phyloP scores from a whole-genome alignment of 306 rosid species.

The Astragalus membranaceus region DNA sequence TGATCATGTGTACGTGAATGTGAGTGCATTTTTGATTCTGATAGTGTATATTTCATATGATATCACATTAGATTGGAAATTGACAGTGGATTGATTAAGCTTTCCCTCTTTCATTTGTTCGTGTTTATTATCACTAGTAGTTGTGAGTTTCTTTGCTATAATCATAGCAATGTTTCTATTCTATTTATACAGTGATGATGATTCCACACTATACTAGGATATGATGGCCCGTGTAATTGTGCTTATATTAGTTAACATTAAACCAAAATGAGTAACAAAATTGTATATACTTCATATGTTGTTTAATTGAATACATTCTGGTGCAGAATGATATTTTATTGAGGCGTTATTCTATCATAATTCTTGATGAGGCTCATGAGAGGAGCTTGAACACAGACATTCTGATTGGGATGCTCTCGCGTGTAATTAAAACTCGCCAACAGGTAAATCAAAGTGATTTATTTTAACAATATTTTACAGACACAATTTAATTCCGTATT shows the following conservation, averaged over 20 bases:
- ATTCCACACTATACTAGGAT: not conserved
- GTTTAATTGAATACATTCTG: conserved; percentile 15
- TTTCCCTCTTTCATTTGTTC: not conserved
- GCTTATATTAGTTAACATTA: not conserved
- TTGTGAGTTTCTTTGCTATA: not conserved
- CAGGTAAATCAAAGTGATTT: conserved; percentile 40
- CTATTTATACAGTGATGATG: not conserved
- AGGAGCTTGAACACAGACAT: conserved; percentile 97
- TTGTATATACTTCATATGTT: conserved; percentile 1
- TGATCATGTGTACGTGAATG: not conserved
- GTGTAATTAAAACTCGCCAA: conserved; percentile 54
- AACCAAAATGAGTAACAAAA: not conserved
- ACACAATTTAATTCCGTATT: not conserved
- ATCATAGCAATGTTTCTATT: not conserved
- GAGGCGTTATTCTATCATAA: conserved; percentile 69
- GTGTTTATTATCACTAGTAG: conserved; percentile 3
- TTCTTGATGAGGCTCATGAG: conserved; percentile 96
- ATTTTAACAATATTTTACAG: not conserved
- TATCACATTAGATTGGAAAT: conserved; percentile 1
- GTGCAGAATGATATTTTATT: conserved; percentile 73
- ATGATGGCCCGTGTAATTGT: not conserved
- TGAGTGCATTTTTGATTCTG: not conserved
- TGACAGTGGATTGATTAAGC: not conserved
- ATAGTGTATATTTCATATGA: conserved; percentile 3
- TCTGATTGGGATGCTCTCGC: conserved; percentile 90